phyloP scores from a whole-genome alignment of 352 stramenopile species.

The Pythium grandisporangium region DNA sequence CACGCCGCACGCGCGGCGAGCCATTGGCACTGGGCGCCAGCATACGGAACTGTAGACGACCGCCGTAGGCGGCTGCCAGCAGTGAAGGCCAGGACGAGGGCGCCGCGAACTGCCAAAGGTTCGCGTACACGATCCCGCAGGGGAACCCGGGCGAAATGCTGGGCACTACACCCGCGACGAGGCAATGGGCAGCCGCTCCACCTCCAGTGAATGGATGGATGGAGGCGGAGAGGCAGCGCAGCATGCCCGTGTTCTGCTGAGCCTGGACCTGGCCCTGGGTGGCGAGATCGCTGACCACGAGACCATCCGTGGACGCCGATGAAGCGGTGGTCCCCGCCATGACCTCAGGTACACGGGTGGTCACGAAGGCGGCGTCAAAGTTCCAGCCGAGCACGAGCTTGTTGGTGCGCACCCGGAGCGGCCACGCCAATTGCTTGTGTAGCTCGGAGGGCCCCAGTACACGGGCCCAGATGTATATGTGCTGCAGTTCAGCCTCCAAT shows the following conservation, averaged over 20 bases:
- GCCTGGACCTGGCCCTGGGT: slow-evolving; percentile 25
- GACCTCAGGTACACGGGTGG: too few relatives aligned
- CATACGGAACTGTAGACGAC: slow-evolving; percentile 60
- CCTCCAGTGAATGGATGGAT: too few relatives aligned
- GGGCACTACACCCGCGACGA: slow-evolving; percentile 21
- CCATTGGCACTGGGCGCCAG: slow-evolving; percentile 63
- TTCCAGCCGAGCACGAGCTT: slow-evolving; percentile 57
- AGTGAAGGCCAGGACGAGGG: slow-evolving; percentile 16
- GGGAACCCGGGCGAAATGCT: slow-evolving; percentile 36
- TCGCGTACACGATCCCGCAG: slow-evolving; percentile 53
- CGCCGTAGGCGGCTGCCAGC: slow-evolving; percentile 38
- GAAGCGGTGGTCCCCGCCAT: too few relatives aligned
- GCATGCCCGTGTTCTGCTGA: slow-evolving; percentile 30
- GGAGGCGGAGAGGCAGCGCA: slow-evolving; percentile 15
- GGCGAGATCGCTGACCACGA: slow-evolving; percentile 36
- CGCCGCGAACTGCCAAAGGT: slow-evolving; percentile 61
- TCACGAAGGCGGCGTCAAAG: slow-evolving; percentile 29
- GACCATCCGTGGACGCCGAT: not conserved
- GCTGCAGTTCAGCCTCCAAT: slow-evolving; percentile 38
- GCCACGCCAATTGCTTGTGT: slow-evolving; percentile 43
- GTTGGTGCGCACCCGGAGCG: slow-evolving; percentile 37
- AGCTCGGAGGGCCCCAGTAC: slow-evolving; percentile 33
- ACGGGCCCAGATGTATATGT: slow-evolving; percentile 52
- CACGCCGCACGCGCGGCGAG: slow-evolving; percentile 30
- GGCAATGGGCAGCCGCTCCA: too few relatives aligned